These are phyloP conservation scores for Solanum ossicruentum DNA, from an alignment of 257 asterid genomes.

Conservation along the genomic window DNA sequence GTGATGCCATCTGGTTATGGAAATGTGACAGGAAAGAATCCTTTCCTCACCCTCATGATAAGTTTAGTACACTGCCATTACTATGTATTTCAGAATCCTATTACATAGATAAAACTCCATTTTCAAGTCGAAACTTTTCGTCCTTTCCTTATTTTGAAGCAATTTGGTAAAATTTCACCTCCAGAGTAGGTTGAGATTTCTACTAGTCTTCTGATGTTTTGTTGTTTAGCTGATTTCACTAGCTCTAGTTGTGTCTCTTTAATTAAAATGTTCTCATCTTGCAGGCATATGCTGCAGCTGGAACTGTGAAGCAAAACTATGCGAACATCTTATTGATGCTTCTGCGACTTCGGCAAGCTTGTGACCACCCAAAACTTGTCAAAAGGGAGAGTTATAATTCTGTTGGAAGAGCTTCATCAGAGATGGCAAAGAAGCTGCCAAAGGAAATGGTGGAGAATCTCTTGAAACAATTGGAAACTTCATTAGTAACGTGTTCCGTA, in stretches of 20 bases:
- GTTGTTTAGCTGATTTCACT: neutral
- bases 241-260: neutral
- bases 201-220: neutral
- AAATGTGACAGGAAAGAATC: neutral
- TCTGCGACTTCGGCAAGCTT: conserved; percentile 97
- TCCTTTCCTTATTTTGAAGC: neutral
- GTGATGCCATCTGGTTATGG: neutral
- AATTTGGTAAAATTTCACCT: neutral
- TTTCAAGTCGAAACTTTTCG: neutral
- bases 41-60: neutral
- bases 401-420: conserved; percentile 48
- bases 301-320: conserved; percentile 89
- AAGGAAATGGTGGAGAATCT: conserved; percentile 39
- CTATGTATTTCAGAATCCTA: neutral
- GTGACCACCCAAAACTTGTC: conserved; percentile 96
- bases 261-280: neutral
- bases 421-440: conserved; percentile 60
- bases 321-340: conserved; percentile 92
- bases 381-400: conserved; percentile 61
- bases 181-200: neutral
- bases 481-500: conserved; percentile 58
- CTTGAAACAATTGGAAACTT: conserved; percentile 50
- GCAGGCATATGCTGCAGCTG: conserved; percentile 99
- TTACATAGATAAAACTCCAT: neutral
- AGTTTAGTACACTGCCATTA: neutral